Conservation (phyloP, 305 asterid genomes). For the Fraxinus floribunda region DNA sequence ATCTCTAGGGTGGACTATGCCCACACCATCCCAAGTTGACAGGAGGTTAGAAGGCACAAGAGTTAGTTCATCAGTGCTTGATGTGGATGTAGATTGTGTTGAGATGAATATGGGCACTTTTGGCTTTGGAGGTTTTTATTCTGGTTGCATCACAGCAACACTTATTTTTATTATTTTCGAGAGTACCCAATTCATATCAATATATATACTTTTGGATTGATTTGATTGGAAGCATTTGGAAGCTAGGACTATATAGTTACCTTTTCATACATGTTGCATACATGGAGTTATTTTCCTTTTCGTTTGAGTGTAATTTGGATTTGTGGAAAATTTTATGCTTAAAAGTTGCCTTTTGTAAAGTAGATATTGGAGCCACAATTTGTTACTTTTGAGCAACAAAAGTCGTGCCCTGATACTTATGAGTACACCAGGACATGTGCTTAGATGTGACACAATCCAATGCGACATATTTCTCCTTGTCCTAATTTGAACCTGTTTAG, state of each 20-base stretch:
- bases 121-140: not conserved
- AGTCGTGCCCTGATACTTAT: not conserved
- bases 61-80: not conserved
- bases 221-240: not conserved
- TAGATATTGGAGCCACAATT: not conserved
- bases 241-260: not conserved
- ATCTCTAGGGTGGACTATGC: not conserved
- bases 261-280: not conserved
- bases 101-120: not conserved
- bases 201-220: not conserved
- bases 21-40: not conserved
- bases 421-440: not conserved
- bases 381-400: not conserved
- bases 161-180: not conserved
- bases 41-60: not conserved
- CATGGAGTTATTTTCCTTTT: not conserved
- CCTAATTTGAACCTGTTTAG: not conserved
- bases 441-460: not conserved
- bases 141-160: not conserved
- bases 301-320: not conserved
- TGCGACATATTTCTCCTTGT: not conserved
- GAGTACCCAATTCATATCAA: not conserved
- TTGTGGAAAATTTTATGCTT: not conserved
- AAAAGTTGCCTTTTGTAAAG: not conserved
- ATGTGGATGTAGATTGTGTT: not conserved